A percentile compares a stretch with the other conserved stretches of the same genome.
Conservation (phyloP, 2,329 filamentous ascomycete genomes). For the Beauveria bassiana region DNA sequence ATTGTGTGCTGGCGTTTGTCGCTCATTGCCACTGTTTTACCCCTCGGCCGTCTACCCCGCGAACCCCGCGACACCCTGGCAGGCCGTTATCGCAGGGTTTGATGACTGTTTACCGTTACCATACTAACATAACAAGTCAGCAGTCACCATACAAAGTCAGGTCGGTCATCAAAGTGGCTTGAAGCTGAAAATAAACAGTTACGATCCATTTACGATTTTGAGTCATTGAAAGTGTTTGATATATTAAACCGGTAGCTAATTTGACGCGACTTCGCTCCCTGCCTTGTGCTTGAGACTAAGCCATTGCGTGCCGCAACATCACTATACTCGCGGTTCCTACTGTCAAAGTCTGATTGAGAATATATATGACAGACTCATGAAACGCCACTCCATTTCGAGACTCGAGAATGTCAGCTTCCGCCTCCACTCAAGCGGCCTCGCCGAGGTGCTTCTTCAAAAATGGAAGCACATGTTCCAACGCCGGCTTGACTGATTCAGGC, state of each 20-base stretch:
- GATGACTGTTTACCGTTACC: background rate
- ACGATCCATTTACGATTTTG: background rate
- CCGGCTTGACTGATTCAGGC: constrained; percentile 9
- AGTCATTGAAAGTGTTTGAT: background rate
- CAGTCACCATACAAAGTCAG: background rate
- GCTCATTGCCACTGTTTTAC: background rate
- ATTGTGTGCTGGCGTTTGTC: background rate
- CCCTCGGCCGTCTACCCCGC: background rate
- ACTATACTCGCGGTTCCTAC: background rate
- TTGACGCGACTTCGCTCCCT: background rate
- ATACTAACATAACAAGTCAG: background rate
- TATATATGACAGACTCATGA: too few relatives aligned
- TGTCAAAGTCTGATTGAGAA: background rate
- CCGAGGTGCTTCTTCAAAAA: constrained; percentile 18
- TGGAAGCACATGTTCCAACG: constrained; percentile 4
- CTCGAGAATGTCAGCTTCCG: too few relatives aligned
- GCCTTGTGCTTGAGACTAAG: background rate
- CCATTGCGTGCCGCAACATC: background rate
- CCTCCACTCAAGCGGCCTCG: constrained; percentile 13
- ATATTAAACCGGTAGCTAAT: background rate
- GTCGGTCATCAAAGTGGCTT: too few relatives aligned
- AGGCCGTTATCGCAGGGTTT: background rate
- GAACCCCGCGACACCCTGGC: constrained; percentile 1
- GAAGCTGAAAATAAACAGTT: background rate
- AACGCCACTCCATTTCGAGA: too few relatives aligned